Evolutionary conservation across 768 basidiomycete genomes (phyloP), one percentile per base, ranked within the genome.

Genomic region (Boletellus emodensis): DNA sequence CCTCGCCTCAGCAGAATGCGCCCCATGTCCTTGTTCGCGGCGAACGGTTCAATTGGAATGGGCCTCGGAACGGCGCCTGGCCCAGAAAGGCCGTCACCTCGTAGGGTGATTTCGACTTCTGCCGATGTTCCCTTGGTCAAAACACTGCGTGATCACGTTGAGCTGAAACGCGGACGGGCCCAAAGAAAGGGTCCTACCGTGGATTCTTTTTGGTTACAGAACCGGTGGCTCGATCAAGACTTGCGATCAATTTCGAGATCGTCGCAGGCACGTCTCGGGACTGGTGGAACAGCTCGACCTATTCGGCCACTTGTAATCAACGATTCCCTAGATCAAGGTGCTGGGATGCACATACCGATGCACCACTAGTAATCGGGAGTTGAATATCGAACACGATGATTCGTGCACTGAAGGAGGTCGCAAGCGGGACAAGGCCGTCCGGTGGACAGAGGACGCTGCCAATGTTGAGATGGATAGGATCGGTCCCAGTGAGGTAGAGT

Each of bases 281-380:
- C 62, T 99, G 94, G 62, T 96, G 91, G 71, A 92, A 98, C 11
- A 99, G 72, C 65, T 99, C 96, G 40, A 98, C 78, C 91, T 90
- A 39, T 2, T 6, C 10, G 33, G 20, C 38, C 20, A 51, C 33
- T 22, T 18, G 18, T 24, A 12, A 40, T 49, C 38, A 56, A 41
- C 22, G 8, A 26, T 9, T 3, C 40, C 8, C n/a, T 12, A 22
- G 24, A 1, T 9, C 14, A 15, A 15, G 30, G 20, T 7, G n/a
- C 9, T 15, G 3, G 15, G 33, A 40, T 15, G 11, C 24, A 65
- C 78, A 55, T 66, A 94, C 94, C 37, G 90, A 85, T 56, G 91
- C 77, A 36, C 96, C 96, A 1, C 82, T 76, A 11, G 85, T 92
- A 55, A 99, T 87, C 0, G 96, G 96, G 41, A 90, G 76, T 56